Base-by-base conservation (phyloP, 2,329 filamentous ascomycete genomes). In the Dryadomyces quercivorus region DNA sequence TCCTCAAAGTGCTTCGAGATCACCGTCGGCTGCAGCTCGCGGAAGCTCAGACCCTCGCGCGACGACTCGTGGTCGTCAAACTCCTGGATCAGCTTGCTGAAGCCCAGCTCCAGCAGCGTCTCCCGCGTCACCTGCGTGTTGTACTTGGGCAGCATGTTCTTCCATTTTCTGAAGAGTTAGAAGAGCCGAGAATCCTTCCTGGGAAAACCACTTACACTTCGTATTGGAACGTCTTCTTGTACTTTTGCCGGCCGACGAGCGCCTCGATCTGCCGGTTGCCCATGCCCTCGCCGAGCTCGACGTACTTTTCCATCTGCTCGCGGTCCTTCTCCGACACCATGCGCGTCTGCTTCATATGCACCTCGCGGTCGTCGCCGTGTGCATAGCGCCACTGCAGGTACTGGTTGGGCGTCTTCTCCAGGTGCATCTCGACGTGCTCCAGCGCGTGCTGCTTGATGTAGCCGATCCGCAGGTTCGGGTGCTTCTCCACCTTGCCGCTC, bases 371-470 rank as follows among this genome's bases (percentile, higher is more conserved):
- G 63, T 97, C 93, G 65, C 93, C 93, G 65, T 97, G 89, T 64
- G 88, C 88, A 67, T 97, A 98, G 64, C 93, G 88, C 93, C 93
- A 98, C 72, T 97, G 93, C 38, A 98, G 80, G 67, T 98, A 98
- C 72, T 98, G 93, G 69, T 95, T 97, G 44, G 93, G 93, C 0
- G 93, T 98, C 81, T 98, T 98, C 72, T 98, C 93, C 62, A 97
- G 76, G 67, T 98, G 93, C 92, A 96, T 95, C 73, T 98, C 92
- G 12, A 98, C 93, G 81, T 98, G 93, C 76, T 98, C 93, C 13
- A 98, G 79, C 47, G 93, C 93, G 70, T 98, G 93, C 75, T 98
- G 93, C 76, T 97, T 97, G 75, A 98, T 97, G 76, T 98, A 98
- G 54, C 93, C 93, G 64, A 98, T 96, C 77, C 93, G 91, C 65